Evolutionary conservation across 2,329 filamentous ascomycete genomes (phyloP).

Genomic region (Fusarium sp.): DNA sequence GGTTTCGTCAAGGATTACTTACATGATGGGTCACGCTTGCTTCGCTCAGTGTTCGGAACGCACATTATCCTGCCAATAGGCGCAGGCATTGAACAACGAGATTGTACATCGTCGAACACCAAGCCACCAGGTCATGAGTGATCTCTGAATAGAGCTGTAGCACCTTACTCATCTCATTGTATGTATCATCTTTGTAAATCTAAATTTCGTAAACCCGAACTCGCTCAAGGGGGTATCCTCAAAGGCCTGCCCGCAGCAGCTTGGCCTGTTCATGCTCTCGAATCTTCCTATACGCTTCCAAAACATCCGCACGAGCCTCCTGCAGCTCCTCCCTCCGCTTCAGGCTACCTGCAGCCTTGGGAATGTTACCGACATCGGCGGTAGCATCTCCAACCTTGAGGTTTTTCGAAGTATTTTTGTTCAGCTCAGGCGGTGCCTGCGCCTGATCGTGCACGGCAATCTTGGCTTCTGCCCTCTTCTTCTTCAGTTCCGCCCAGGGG

Average conservation of each 20-base stretch:
- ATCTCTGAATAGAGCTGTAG: background rate
- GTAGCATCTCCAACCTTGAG: conserved; percentile 55
- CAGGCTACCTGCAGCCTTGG: conserved; percentile 59
- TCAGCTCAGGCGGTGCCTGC: conserved; percentile 82
- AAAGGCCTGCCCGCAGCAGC: conserved; percentile 35
- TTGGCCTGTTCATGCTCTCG: conserved; percentile 58
- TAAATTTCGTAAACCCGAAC: conserved; percentile 4
- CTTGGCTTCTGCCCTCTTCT: conserved; percentile 72
- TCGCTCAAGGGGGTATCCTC: conserved; percentile 16
- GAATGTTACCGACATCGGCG: conserved; percentile 56
- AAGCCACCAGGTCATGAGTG: background rate
- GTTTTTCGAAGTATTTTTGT: conserved; percentile 60
- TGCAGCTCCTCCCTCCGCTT: conserved; percentile 59
- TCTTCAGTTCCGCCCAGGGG: conserved; percentile 83
- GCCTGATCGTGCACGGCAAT: conserved; percentile 73
- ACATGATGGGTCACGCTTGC: background rate
- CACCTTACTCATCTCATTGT: background rate
- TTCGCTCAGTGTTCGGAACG: background rate
- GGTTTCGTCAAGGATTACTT: background rate
- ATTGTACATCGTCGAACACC: background rate
- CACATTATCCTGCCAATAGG: background rate
- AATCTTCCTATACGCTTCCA: conserved; percentile 59
- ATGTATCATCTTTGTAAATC: background rate
- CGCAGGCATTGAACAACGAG: too few relatives aligned
- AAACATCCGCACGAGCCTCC: conserved; percentile 53